Base-by-base conservation (phyloP, 768 basidiomycete genomes). In the Lactarius psammicola region DNA sequence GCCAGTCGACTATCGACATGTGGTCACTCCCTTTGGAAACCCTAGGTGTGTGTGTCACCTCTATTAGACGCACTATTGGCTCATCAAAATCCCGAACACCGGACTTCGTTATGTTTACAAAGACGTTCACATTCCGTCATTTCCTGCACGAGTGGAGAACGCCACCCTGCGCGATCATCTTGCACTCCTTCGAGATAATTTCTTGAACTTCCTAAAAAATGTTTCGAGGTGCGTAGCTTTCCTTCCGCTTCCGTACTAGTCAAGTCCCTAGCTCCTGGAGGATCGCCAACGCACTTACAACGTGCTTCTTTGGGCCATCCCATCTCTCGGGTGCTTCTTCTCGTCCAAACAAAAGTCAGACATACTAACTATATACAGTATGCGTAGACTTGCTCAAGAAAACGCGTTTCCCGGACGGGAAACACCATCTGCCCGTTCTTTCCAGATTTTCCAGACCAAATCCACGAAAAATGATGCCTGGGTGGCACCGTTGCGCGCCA, bases 61-160 rank as follows among this genome's bases (percentile, higher is more conserved):
- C 31, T 51, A 20, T 28, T 20, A 54, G 20, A 42, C 26, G n/a
- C 31, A 36, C 33, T 4, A 6, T n/a, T 55, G 31, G 17, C 33
- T 59, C 51, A 46, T 20, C 40, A 10, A 26, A 55, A 59, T 18
- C 49, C 44, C 54, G 30, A 33, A 49, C 6, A 49, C 60, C 46
- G 46, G 54, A 61, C 55, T 9, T 4, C 9, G n/a, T 11, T 4
- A 9, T n/a, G n/a, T 30, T n/a, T 26, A 30, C 13, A 51, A 34
- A 70, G 69, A 70, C 28, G 60, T 70, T 30, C 67, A 68, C 26
- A 57, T 70, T 28, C 67, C 69, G 2, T 57, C 60, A n/a, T 60
- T 56, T 33, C 63, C 58, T 23, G 57, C 63, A 36, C 51, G 56
- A n/a, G 56, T 44, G 23, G 20, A 62, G 40, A 53, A 56, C 15